Conservation (phyloP, 768 basidiomycete species). For the Kwoniella bestiolae region DNA sequence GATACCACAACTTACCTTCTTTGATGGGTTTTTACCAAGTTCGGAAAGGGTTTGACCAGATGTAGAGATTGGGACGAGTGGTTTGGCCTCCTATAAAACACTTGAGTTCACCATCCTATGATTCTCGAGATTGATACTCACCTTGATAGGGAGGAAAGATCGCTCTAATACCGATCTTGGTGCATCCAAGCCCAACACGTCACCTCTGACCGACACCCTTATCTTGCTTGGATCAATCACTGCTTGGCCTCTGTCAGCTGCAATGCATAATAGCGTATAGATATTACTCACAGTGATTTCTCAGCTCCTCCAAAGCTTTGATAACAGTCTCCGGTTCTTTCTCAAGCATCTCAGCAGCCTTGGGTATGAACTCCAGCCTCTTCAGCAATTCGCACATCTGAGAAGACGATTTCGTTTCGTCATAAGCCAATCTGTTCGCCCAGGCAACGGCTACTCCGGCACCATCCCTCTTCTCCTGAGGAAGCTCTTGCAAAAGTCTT, state of each 20-base stretch:
- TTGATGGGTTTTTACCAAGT: slow-evolving; percentile 72
- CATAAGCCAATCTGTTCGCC: slow-evolving; percentile 69
- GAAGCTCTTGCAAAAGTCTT: slow-evolving; percentile 86
- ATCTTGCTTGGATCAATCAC: slow-evolving; percentile 81
- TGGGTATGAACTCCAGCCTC: slow-evolving; percentile 79
- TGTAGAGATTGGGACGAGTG: slow-evolving; percentile 70
- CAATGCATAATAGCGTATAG: too few relatives aligned
- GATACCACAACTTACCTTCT: slow-evolving; percentile 63
- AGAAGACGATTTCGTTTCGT: slow-evolving; percentile 69
- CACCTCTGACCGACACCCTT: slow-evolving; percentile 88
- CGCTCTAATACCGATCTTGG: slow-evolving; percentile 77
- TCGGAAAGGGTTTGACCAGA: slow-evolving; percentile 72
- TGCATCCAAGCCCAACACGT: slow-evolving; percentile 69
- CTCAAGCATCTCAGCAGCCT: slow-evolving; percentile 71
- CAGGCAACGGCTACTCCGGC: slow-evolving; percentile 75
- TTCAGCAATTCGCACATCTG: slow-evolving; percentile 70
- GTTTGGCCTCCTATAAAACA: slow-evolving; percentile 39
- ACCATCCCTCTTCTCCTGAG: slow-evolving; percentile 89
- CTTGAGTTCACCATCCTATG: background rate
- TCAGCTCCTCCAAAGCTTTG: slow-evolving; percentile 73
- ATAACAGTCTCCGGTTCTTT: slow-evolving; percentile 73
- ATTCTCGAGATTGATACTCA: slow-evolving; percentile 51
- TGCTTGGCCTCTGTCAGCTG: slow-evolving; percentile 51
- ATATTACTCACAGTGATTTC: slow-evolving; percentile 65
- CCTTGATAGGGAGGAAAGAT: slow-evolving; percentile 71